Evolutionary conservation across 495 filamentous ascomycete genomes (phyloP).

Genomic region (Aspergillus saccharolyticus): DNA sequence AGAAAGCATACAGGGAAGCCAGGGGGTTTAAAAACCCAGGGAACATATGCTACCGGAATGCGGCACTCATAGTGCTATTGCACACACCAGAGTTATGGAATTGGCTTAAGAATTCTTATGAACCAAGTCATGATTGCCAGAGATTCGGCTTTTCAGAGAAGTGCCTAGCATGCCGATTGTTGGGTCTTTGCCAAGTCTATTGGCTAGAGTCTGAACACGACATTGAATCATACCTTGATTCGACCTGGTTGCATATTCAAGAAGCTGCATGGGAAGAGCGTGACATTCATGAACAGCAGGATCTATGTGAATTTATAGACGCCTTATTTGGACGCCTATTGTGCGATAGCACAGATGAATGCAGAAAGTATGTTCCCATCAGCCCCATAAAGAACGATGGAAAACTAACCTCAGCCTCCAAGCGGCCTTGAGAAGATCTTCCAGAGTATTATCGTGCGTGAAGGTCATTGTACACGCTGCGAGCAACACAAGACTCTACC

Average conservation of each 20-base stretch:
- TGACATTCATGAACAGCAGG: slow-evolving; percentile 16
- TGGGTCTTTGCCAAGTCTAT: slow-evolving; percentile 15
- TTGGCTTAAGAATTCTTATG: slow-evolving; percentile 25
- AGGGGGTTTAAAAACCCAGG: slow-evolving; percentile 10
- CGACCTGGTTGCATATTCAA: slow-evolving; percentile 3
- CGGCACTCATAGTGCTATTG: slow-evolving; percentile 34
- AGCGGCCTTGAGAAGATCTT: neutral
- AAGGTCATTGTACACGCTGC: neutral
- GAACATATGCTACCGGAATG: slow-evolving; percentile 41
- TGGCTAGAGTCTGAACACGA: slow-evolving; percentile 9
- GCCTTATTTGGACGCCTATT: too few relatives aligned
- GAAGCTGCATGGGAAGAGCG: slow-evolving; percentile 1
- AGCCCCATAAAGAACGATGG: neutral
- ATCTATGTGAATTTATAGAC: slow-evolving; percentile 22
- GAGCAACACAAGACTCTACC: neutral
- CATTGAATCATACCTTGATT: slow-evolving; percentile 2
- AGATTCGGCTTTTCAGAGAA: neutral
- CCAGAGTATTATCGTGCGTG: neutral
- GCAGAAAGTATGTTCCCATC: slow-evolving; percentile 2
- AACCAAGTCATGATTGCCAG: neutral
- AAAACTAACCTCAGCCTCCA: neutral
- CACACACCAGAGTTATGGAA: slow-evolving; percentile 37
- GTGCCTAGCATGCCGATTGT: slow-evolving; percentile 21
- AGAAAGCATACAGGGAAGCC: neutral
- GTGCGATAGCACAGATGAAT: slow-evolving; percentile 11